A percentile compares a stretch with the other conserved stretches of the same genome.
Evolutionary conservation across 495 filamentous ascomycete genomes (phyloP).

Genomic region (Aspergillus sclerotioniger): DNA sequence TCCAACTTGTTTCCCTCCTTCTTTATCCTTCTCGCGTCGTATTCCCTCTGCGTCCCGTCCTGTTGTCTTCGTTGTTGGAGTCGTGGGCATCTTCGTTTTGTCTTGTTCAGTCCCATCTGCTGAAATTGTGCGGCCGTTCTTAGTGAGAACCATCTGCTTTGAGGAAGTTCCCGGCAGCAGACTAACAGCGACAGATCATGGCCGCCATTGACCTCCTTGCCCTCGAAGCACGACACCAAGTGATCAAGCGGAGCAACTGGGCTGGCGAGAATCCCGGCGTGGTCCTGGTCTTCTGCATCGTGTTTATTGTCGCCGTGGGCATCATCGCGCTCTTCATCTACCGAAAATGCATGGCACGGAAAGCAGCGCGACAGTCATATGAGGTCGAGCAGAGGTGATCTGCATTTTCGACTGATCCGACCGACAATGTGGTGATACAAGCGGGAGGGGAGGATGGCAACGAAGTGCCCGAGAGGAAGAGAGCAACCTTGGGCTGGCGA

Average conservation of each 20-base stretch:
- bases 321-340: conserved; percentile 44
- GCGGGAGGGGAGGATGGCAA: background rate
- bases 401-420: too few species aligned
- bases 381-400: conserved; percentile 9
- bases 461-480: background rate
- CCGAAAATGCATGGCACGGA: conserved; percentile 37
- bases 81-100: background rate
- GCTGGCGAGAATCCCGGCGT: conserved; percentile 50
- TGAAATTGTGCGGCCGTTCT: background rate
- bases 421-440: background rate
- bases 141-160: background rate
- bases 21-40: background rate
- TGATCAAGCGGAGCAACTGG: conserved; percentile 48
- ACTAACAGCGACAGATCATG: conserved; percentile 27
- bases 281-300: conserved; percentile 53
- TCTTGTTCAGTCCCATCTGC: background rate
- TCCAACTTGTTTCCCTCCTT: background rate
- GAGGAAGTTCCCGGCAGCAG: background rate
- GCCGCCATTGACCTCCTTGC: conserved; percentile 33
- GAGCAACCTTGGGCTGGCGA: background rate
- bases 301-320: conserved; percentile 46
- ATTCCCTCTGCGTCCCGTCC: background rate
- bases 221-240: conserved; percentile 13
- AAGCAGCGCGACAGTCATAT: conserved; percentile 31
- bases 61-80: background rate